These are phyloP conservation scores for Thelonectria blattea DNA, from an alignment of 2,329 filamentous ascomycete species.

Conservation along the genomic window DNA sequence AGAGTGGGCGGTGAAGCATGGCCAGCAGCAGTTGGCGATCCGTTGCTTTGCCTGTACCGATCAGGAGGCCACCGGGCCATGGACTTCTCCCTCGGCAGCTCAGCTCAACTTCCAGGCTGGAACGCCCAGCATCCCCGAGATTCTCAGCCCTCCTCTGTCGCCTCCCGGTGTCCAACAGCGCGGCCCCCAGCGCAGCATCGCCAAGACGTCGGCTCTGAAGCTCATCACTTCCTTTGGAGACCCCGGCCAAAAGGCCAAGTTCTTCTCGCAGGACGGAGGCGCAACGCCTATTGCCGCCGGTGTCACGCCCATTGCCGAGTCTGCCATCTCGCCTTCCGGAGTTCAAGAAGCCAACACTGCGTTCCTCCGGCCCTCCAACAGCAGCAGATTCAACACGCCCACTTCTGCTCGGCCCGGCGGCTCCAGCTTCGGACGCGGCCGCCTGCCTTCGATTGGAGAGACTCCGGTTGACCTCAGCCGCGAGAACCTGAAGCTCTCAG, in stretches of 20 bases:
- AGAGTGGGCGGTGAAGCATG: slow-evolving; percentile 84
- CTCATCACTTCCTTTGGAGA: slow-evolving; percentile 89
- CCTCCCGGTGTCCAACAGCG: slow-evolving; percentile 69
- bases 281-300: slow-evolving; percentile 80
- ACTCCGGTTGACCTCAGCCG: slow-evolving; percentile 43
- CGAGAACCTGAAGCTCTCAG: slow-evolving; percentile 33
- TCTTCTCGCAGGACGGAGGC: slow-evolving; percentile 64
- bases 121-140: slow-evolving; percentile 61
- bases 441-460: slow-evolving; percentile 82
- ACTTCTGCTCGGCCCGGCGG: slow-evolving; percentile 67
- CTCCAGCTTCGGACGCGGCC: slow-evolving; percentile 64
- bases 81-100: slow-evolving; percentile 81
- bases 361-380: slow-evolving; percentile 70
- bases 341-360: slow-evolving; percentile 67
- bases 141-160: slow-evolving; percentile 75
- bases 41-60: slow-evolving; percentile 92
- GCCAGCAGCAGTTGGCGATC: slow-evolving; percentile 88
- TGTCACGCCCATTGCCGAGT: slow-evolving; percentile 87
- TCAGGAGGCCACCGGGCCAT: slow-evolving; percentile 82
- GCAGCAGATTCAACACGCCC: slow-evolving; percentile 72
- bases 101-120: slow-evolving; percentile 64
- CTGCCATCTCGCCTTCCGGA: slow-evolving; percentile 66
- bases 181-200: slow-evolving; percentile 67
- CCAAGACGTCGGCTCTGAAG: slow-evolving; percentile 84
- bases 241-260: slow-evolving; percentile 65